Conservation (phyloP, 139 green algal species). For the Chlamydomonas sp. region DNA sequence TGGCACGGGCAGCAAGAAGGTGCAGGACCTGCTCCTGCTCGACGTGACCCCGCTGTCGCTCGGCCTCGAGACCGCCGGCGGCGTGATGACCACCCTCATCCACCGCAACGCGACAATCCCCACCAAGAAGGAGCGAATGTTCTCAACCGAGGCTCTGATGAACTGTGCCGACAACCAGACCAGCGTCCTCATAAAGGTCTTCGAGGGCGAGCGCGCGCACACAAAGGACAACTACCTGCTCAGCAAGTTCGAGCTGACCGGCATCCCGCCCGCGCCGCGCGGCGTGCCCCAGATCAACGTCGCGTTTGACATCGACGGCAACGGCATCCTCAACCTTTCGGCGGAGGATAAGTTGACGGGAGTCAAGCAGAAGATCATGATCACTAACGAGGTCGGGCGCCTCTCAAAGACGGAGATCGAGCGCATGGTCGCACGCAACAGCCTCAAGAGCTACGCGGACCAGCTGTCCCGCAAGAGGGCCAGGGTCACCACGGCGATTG, state of each 20-base stretch:
- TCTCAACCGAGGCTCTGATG: neutral
- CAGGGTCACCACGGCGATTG: neutral
- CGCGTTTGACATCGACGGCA: conserved; percentile 97
- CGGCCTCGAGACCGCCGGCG: too few relatives aligned
- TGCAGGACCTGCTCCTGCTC: conserved; percentile 77
- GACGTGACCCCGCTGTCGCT: too few relatives aligned
- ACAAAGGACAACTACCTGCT: too few relatives aligned
- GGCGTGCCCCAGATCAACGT: too few relatives aligned
- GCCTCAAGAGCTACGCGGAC: neutral
- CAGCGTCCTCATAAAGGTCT: conserved; percentile 48
- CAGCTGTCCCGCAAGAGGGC: neutral
- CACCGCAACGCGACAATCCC: conserved; percentile 72
- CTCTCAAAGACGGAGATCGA: conserved; percentile 83
- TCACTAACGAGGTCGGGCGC: conserved; percentile 52
- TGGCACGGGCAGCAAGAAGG: conserved; percentile 27
- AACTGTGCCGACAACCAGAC: conserved; percentile 11
- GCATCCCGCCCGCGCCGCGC: too few relatives aligned
- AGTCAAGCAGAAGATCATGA: conserved; percentile 90
- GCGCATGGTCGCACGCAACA: conserved; percentile 55
- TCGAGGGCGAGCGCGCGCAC: too few relatives aligned
- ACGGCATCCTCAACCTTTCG: conserved; percentile 77
- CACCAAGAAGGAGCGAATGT: conserved; percentile 83
- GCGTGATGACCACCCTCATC: conserved; percentile 86
- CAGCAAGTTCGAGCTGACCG: too few relatives aligned
- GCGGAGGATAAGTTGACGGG: conserved; percentile 88